These are phyloP conservation scores for Zostera marina DNA, from an alignment of 116 monocot species.

Conservation along the genomic window DNA sequence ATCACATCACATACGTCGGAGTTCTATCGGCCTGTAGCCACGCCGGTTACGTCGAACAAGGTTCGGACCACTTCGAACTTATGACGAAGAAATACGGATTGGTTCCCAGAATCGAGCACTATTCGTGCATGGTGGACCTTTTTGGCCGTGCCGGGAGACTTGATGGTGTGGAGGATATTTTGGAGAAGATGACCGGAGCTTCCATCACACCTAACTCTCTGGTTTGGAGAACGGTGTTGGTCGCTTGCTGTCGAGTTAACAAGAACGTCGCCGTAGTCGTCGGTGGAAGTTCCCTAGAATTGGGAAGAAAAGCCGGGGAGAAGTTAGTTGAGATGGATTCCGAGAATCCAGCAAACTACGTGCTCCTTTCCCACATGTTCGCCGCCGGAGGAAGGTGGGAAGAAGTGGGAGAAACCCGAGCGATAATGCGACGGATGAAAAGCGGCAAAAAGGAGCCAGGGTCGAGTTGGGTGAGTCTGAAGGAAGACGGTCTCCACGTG, in stretches of 20 bases:
- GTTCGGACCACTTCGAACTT: slow-evolving; percentile 13
- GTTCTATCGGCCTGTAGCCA: slow-evolving; percentile 38
- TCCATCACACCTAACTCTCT: slow-evolving; percentile 16
- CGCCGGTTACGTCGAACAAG: slow-evolving; percentile 22
- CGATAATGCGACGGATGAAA: slow-evolving; percentile 6
- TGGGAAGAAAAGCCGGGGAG: slow-evolving; percentile 15
- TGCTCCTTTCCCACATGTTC: slow-evolving; percentile 20
- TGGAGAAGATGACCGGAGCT: slow-evolving; percentile 11
- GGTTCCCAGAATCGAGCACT: slow-evolving; percentile 24
- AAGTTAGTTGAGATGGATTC: slow-evolving; percentile 26
- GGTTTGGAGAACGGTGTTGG: slow-evolving; percentile 25
- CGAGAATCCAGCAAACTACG: slow-evolving; percentile 26
- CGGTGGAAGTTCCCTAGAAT: not conserved
- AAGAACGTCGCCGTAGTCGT: not conserved
- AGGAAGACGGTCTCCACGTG: slow-evolving; percentile 20
- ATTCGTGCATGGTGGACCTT: slow-evolving; percentile 25
- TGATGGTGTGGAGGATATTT: slow-evolving; percentile 12
- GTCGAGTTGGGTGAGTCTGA: slow-evolving; percentile 19
- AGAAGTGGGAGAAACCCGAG: slow-evolving; percentile 14
- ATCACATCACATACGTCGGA: slow-evolving; percentile 21
- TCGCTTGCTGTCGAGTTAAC: slow-evolving; percentile 18
- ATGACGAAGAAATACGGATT: slow-evolving; percentile 16
- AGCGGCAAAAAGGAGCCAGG: slow-evolving; percentile 17
- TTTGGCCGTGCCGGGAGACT: slow-evolving; percentile 22
- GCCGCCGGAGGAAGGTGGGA: slow-evolving; percentile 23